Conservation (phyloP, 352 stramenopile genomes). For the Pythium myriotylum region DNA sequence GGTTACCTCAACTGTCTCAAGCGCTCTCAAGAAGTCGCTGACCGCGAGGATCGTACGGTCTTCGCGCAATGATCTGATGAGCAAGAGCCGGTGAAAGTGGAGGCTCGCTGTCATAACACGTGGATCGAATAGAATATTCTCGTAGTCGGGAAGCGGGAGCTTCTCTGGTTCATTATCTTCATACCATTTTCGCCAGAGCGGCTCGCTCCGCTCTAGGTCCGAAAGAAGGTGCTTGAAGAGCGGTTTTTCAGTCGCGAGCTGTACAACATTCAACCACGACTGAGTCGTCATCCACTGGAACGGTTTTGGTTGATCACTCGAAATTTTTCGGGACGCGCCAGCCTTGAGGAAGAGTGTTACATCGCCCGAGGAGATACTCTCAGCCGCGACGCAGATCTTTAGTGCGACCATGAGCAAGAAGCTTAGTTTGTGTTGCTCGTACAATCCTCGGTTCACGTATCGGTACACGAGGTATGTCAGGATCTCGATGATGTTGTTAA, state of each 20-base stretch:
- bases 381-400: slow-evolving; percentile 97
- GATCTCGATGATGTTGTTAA: slow-evolving; percentile 99
- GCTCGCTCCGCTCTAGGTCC: slow-evolving; percentile 96
- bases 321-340: no score
- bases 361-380: slow-evolving; percentile 92
- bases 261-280: slow-evolving; percentile 98
- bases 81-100: slow-evolving; percentile 96
- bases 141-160: slow-evolving; percentile 95
- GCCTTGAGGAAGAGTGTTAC: slow-evolving; percentile 95
- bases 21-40: no score
- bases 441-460: slow-evolving; percentile 98
- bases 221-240: slow-evolving; percentile 97
- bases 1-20: no score
- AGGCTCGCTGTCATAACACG: no score
- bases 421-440: slow-evolving; percentile 98
- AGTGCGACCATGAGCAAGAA: slow-evolving; percentile 97
- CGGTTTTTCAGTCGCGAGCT: slow-evolving; percentile 96
- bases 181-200: slow-evolving; percentile 97
- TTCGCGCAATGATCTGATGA: slow-evolving; percentile 96
- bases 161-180: slow-evolving; percentile 98
- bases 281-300: no score
- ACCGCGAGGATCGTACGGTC: slow-evolving; percentile 96
- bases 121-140: no score
- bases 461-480: slow-evolving; percentile 99
- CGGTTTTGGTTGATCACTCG: no score